Evolutionary conservation across 169 alveolate species (phyloP).

Genomic region (Cryptosporidium canis): DNA sequence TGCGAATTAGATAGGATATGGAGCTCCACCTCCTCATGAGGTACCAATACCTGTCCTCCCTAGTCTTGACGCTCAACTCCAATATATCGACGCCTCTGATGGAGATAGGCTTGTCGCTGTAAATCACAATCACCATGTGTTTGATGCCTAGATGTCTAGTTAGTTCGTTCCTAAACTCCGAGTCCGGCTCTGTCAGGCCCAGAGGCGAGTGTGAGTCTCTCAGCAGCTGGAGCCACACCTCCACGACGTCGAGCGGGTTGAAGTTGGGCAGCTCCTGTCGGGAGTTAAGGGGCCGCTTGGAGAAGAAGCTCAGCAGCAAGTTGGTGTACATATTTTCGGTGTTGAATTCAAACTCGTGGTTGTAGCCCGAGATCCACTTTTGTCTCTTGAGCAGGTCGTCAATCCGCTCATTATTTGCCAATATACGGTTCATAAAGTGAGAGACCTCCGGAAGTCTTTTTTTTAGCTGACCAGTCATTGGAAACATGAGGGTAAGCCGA

Average conservation of each 20-base stretch:
- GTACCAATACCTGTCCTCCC: background rate
- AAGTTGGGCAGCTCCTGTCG: background rate
- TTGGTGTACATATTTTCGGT: constrained; percentile 17
- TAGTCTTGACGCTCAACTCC: background rate
- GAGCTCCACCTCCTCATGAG: background rate
- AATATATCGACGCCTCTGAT: constrained; percentile 38
- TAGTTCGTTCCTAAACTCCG: background rate
- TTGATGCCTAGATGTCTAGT: background rate
- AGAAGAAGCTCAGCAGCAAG: background rate
- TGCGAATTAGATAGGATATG: constrained; percentile 10
- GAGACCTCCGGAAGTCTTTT: background rate
- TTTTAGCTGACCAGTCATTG: background rate
- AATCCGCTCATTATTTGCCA: background rate
- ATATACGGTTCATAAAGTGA: background rate
- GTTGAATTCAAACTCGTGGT: constrained; percentile 21
- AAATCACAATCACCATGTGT: constrained; percentile 17
- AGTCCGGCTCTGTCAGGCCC: background rate
- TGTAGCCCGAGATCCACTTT: background rate
- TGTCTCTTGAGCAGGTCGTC: background rate
- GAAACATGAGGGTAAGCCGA: constrained; percentile 14
- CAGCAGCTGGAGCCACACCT: constrained; percentile 18
- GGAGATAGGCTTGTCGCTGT: constrained; percentile 7
- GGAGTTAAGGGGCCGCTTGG: constrained; percentile 1
- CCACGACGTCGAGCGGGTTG: constrained; percentile 3
- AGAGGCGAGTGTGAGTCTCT: background rate